Evolutionary conservation across 805 yeast genomes (phyloP), one percentile per base, ranked within the genome.

Genomic region (Zygotorulaspora danielsina): DNA sequence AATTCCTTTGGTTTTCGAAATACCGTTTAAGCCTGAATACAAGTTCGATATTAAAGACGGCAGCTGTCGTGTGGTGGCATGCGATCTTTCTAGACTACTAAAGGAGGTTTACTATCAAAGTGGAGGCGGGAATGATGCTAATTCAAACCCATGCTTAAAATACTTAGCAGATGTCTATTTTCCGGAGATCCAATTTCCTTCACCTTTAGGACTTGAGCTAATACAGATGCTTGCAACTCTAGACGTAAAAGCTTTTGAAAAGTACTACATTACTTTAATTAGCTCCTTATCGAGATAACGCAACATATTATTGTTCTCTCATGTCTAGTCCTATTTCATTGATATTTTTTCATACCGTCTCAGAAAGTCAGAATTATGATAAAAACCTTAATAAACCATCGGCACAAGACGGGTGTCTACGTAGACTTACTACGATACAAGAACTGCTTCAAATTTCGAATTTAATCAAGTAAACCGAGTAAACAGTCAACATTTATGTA

Each of bases 21-120:
- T 87, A 34, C 86, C 95, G n/a, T 80, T 85, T 58, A 79, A 82
- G 50, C 74, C 79, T 24, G 73, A 73, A 21, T 59, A 59, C 34
- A 73, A 71, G 25, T 79, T 81, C 51, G 76, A 81, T 54, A 66
- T 79, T 34, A 76, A 78, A 48, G 96, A 88, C 59, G 95, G 95
- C 4, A 89, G 85, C 57, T 76, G 75, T 49, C 73, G 90, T 53
- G 71, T 80, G 43, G 71, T 84, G 26, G 80, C 87, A 1, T 76
- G 78, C 48, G 98, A 90, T 54, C 68, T 85, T 10, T 77, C 93
- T 1, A 67, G 76, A 31, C 65, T 87, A 16, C 74, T 89, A 57
- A 82, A 78, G 49, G 71, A 82, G 2, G 68, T 84, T 45, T 81
- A 69, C 47, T 67, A 66, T 5, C 55, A 53, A 27, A 57, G 57